Base-by-base conservation (phyloP, 106 monocot species). In the Dioscorea zingiberensis region DNA sequence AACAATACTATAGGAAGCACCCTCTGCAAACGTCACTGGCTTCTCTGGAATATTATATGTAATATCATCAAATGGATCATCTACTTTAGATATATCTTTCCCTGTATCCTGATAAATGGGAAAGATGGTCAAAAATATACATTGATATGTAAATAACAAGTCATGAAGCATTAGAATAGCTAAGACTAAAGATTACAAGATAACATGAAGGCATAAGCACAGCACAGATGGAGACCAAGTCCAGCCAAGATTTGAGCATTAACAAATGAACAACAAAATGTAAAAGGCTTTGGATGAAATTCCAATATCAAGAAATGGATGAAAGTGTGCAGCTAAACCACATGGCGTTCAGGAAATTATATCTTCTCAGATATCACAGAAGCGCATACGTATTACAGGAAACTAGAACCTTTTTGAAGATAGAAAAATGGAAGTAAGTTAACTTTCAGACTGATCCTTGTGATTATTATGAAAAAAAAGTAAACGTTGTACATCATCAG, bases 1-100 rank as follows among this genome's bases (percentile, higher is more conserved):
- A 25, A 88, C 51, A 38, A 91, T 27, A 75, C 88, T 84, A 64
- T 97, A 97, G 27, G 95, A 97, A 71, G 95, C 95, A 70, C 95
- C 95, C 71, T 97, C 95, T 16, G 83, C 62, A 67, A 97, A 97
- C 23, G 91, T 91, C 62, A 97, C 91, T 59, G 95, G 95, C 57
- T 97, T 97, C 69, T 97, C 88, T 21, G 95, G 95, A 75, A 97
- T 97, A 75, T 97, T 80, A 30, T 97, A 88, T 9, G 95, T 97
- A 3, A 81, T 87, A 21, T 87, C 76, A 83, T 97, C 95, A 72
- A 91, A 91, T 5, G 91, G 87, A 77, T 97, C 91, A 68, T 97
- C 95, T 48, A 83, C 69, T 26, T 81, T 84, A 54, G 85, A 83
- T 58, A 97, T 74, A 68, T 91, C 95, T 59, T 85, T 97, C 70